phyloP scores from a whole-genome alignment of 2,329 filamentous ascomycete genomes.

The Alternaria postmessia region DNA sequence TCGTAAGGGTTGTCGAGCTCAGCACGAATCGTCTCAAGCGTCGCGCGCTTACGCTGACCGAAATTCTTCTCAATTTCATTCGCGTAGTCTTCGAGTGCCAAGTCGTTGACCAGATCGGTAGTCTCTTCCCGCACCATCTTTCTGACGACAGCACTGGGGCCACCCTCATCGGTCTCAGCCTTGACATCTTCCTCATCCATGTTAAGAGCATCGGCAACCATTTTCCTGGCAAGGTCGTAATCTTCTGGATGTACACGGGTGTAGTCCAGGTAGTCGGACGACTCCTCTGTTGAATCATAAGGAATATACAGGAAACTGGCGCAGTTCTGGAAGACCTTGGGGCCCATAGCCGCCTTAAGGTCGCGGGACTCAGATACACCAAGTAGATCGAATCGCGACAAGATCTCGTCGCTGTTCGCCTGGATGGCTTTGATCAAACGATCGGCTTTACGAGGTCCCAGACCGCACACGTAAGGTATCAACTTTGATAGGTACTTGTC shows the following conservation, averaged over 20 bases:
- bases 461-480: conserved; percentile 87
- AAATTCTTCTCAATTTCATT: conserved; percentile 94
- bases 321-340: conserved; percentile 94
- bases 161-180: conserved; percentile 89
- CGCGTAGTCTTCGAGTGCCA: conserved; percentile 95
- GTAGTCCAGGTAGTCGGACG: conserved; percentile 92
- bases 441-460: conserved; percentile 90
- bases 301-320: conserved; percentile 93
- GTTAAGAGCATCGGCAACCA: conserved; percentile 95
- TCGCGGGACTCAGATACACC: conserved; percentile 74
- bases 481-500: conserved; percentile 86
- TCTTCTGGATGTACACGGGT: conserved; percentile 98
- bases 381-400: conserved; percentile 84
- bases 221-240: conserved; percentile 97
- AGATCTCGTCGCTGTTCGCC: conserved; percentile 85
- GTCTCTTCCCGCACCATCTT: conserved; percentile 95
- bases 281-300: conserved; percentile 81
- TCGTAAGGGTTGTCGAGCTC: conserved; percentile 94
- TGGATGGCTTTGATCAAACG: conserved; percentile 89
- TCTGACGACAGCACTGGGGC: conserved; percentile 86
- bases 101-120: conserved; percentile 93
- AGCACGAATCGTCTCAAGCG: conserved; percentile 92
- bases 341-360: conserved; percentile 67
- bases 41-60: conserved; percentile 92
- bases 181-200: conserved; percentile 98